A percentile compares a stretch with the other conserved stretches of the same genome.
phyloP scores from a whole-genome alignment of 140 eudicot genomes.

The Artemisia princeps region DNA sequence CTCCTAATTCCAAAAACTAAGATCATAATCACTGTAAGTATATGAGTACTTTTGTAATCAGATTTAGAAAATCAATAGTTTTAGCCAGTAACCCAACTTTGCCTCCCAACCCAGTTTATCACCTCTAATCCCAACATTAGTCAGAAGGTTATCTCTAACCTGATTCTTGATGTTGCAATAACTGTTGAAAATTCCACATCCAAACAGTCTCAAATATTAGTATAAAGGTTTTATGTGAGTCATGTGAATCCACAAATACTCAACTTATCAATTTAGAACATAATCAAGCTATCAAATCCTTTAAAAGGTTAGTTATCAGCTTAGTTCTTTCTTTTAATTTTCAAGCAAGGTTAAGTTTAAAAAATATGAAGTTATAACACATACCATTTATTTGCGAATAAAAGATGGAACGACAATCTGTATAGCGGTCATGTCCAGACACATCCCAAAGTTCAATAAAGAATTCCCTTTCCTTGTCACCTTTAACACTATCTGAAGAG shows the following conservation, averaged over 20 bases:
- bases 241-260: slow-evolving; percentile 6
- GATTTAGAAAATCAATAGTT: too few relatives aligned
- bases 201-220: background rate
- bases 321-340: background rate
- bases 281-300: slow-evolving; percentile 10
- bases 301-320: background rate
- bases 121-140: too few relatives aligned
- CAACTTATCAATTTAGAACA: slow-evolving; percentile 6
- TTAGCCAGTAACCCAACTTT: background rate
- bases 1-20: too few relatives aligned
- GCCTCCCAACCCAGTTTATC: too few relatives aligned
- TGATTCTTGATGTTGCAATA: background rate
- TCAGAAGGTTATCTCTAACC: background rate
- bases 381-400: slow-evolving; percentile 93
- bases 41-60: too few relatives aligned
- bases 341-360: background rate
- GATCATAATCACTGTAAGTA: too few relatives aligned
- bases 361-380: slow-evolving; percentile 18
- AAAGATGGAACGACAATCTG: slow-evolving; percentile 92
- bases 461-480: slow-evolving; percentile 80
- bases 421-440: slow-evolving; percentile 84
- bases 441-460: slow-evolving; percentile 96
- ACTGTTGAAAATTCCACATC: background rate
- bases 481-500: slow-evolving; percentile 67
- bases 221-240: background rate